Conservation (phyloP, 257 asterid species). For the Penstemon eatonii region DNA sequence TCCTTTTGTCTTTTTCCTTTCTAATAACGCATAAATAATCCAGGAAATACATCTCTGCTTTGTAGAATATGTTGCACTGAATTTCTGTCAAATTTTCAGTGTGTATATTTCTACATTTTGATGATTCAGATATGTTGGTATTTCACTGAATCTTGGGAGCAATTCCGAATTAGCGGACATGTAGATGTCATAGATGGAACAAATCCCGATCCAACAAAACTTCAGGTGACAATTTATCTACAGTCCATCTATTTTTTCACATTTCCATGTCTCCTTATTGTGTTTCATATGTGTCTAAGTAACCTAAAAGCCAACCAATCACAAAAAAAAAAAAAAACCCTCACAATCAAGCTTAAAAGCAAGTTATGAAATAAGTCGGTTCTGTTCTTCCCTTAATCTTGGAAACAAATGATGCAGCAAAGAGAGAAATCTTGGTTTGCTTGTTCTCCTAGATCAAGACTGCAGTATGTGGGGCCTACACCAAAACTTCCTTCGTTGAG, state of each 20-base stretch:
- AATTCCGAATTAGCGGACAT: slow-evolving; percentile 70
- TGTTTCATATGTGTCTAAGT: neutral
- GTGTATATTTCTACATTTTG: neutral
- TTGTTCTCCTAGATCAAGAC: slow-evolving; percentile 68
- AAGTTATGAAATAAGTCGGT: neutral
- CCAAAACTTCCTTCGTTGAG: slow-evolving; percentile 56
- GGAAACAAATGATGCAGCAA: slow-evolving; percentile 53
- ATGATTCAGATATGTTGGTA: slow-evolving; percentile 84
- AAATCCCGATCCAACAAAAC: slow-evolving; percentile 59
- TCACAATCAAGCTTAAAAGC: neutral
- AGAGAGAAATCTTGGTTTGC: slow-evolving; percentile 90
- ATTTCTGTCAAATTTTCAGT: neutral
- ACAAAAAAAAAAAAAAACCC: neutral
- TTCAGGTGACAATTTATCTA: slow-evolving; percentile 45
- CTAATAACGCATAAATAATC: neutral
- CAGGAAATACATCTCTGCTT: neutral
- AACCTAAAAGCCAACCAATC: neutral
- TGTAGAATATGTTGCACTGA: neutral
- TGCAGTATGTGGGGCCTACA: slow-evolving; percentile 70
- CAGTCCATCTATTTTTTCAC: neutral
- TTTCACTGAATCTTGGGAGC: slow-evolving; percentile 95
- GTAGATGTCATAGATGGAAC: slow-evolving; percentile 69
- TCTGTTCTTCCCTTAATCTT: neutral
- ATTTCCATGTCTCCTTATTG: neutral
- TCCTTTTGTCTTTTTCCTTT: neutral